Evolutionary conservation across 148 eudicot genomes (phyloP), one percentile per base, ranked within the genome.

Genomic region (Silene uniflora): DNA sequence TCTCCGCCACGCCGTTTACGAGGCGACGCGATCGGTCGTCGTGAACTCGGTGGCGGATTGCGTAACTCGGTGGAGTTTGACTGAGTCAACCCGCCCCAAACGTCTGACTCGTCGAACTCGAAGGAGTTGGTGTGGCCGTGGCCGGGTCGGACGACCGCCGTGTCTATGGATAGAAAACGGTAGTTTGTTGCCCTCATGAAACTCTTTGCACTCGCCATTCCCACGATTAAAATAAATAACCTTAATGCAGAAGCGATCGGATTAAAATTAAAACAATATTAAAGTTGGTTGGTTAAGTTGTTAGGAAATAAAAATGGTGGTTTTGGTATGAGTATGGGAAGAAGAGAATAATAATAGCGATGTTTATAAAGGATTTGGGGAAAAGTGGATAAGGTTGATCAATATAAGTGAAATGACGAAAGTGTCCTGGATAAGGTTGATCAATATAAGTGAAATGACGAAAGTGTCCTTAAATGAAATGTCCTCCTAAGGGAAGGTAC

Each of bases 61-160:
- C 73, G 80, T 2, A 73, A 10, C 10, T 80, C 88, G 69, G 87
- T 81, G 67, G 88, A 78, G 54, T 69, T 79, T 1, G 78, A 55
- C 21, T 69, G 71, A 27, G 71, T 73, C 10, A 82, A 75, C 35
- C 78, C 69, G 85, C 81, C 83, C 87, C 86, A 87, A 0, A 87
- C 42, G 23, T 87, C 90, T 4, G 90, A 85, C 49, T 87, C 90
- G 70, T 87, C 84, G 73, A 87, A 82, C 80, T 88, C 91, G 70
- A 80, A 78, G n/a, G 66, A 39, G 10, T 77, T 39, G 3, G 79
- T 74, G 67, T 59, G 29, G 7, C 35, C 39, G 65, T 63, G 19
- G 18, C 82, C 14, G 18, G 73, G 22, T 29, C 65, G 68, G 4
- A 63, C 60, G 1, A 54, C 54, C 12, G 70, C 10, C 11, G 25